Evolutionary conservation across 176 grass and related monocot genomes (phyloP).

Genomic region (Chrysopogon serrulatus): DNA sequence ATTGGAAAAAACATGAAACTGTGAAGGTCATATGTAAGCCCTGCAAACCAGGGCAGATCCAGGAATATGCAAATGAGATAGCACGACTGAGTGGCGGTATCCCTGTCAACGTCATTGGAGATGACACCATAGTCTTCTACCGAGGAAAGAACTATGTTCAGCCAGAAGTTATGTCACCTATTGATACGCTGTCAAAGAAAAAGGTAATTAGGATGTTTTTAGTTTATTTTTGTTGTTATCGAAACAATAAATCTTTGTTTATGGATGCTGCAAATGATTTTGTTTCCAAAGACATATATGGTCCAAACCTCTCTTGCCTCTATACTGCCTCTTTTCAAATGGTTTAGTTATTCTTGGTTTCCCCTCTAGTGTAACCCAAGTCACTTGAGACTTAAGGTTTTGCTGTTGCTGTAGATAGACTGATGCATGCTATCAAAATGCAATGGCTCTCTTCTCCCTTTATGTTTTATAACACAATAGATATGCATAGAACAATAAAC

Average conservation of each 20-base stretch:
- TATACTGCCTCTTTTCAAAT: background rate
- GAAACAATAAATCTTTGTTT: background rate
- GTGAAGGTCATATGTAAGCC: conserved; percentile 93
- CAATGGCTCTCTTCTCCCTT: background rate
- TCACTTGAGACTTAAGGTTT: background rate
- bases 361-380: background rate
- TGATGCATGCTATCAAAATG: background rate
- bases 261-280: background rate
- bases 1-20: conserved; percentile 97
- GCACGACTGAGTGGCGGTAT: conserved; percentile 72
- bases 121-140: conserved; percentile 82
- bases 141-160: conserved; percentile 88
- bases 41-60: conserved; percentile 80
- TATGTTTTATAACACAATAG: background rate
- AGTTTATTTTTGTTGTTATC: background rate
- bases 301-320: background rate
- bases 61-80: conserved; percentile 82
- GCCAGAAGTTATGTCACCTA: conserved; percentile 91
- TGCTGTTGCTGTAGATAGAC: background rate
- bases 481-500: background rate
- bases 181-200: conserved; percentile 93
- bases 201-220: conserved; percentile 39
- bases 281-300: background rate
- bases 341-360: background rate
- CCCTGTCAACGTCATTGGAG: conserved; percentile 65